phyloP scores from a whole-genome alignment of 2,329 filamentous ascomycete genomes.

The Chaetomium olivaceum region DNA sequence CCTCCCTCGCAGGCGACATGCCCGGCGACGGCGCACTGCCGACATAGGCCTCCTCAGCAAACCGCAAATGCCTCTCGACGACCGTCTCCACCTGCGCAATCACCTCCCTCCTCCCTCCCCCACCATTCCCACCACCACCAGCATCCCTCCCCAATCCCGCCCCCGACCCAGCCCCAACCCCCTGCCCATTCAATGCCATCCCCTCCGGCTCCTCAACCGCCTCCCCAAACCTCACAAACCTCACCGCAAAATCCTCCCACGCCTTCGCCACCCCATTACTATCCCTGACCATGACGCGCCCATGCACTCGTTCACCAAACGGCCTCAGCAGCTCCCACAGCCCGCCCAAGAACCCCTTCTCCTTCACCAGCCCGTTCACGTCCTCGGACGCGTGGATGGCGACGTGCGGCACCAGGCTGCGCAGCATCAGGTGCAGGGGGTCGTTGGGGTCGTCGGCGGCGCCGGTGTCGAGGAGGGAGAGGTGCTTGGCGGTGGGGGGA shows the following conservation, averaged over 20 bases:
- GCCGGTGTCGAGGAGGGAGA: conserved; percentile 46
- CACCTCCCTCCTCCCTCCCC: conserved; percentile 42
- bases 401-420: conserved; percentile 85
- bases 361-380: conserved; percentile 73
- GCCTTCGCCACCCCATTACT: conserved; percentile 80
- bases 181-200: not conserved
- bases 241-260: conserved; percentile 87
- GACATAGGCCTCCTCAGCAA: conserved; percentile 63
- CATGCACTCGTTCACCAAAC: conserved; percentile 84
- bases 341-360: conserved; percentile 82
- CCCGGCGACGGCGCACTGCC: conserved; percentile 36
- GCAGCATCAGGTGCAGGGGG: conserved; percentile 68
- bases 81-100: conserved; percentile 75
- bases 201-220: conserved; percentile 54
- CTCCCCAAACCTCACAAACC: conserved; percentile 73
- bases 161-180: not conserved
- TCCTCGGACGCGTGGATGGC: conserved; percentile 85
- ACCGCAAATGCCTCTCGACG: conserved; percentile 75
- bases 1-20: conserved; percentile 44
- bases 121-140: conserved; percentile 11
- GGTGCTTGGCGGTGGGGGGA: conserved; percentile 36
- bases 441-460: conserved; percentile 52
- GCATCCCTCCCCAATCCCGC: conserved; percentile 27
- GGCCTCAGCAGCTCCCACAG: conserved; percentile 84
- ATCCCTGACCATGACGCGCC: conserved; percentile 87